Evolutionary conservation across 73 alveolate genomes (phyloP).

Genomic region (Stentor coeruleus): DNA sequence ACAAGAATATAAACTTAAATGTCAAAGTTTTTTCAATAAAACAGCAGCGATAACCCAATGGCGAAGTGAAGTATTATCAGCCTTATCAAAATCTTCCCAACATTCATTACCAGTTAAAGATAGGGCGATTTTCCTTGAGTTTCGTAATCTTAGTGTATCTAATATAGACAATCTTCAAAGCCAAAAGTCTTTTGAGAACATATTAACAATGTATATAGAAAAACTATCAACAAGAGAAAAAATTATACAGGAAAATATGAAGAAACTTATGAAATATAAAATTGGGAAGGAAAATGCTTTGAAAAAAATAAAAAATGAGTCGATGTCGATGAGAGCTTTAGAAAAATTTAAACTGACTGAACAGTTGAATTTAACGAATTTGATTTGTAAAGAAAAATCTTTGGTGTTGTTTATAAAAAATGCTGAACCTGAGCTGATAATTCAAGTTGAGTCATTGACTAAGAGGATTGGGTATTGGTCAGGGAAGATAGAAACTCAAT

Average conservation of each 20-base stretch:
- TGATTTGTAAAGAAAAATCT: not conserved
- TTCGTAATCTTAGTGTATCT: not conserved
- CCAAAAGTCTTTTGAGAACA: not conserved
- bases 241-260: not conserved
- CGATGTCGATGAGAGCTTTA: too few relatives aligned
- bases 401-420: not conserved
- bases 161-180: not conserved
- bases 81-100: not conserved
- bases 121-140: not conserved
- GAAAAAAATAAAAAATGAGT: not conserved
- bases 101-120: not conserved
- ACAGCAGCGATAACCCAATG: slow-evolving; percentile 17
- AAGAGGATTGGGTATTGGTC: not conserved
- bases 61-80: not conserved
- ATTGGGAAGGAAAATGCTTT: not conserved
- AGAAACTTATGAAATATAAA: too few relatives aligned
- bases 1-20: not conserved
- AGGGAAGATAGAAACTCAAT: not conserved
- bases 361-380: not conserved
- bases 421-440: not conserved
- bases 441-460: not conserved
- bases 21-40: not conserved
- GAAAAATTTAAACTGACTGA: not conserved
- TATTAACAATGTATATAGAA: not conserved
- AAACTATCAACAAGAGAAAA: not conserved